These are phyloP conservation scores for Elsinoe necatrix DNA, from an alignment of 2,329 filamentous ascomycete genomes.

Conservation along the genomic window DNA sequence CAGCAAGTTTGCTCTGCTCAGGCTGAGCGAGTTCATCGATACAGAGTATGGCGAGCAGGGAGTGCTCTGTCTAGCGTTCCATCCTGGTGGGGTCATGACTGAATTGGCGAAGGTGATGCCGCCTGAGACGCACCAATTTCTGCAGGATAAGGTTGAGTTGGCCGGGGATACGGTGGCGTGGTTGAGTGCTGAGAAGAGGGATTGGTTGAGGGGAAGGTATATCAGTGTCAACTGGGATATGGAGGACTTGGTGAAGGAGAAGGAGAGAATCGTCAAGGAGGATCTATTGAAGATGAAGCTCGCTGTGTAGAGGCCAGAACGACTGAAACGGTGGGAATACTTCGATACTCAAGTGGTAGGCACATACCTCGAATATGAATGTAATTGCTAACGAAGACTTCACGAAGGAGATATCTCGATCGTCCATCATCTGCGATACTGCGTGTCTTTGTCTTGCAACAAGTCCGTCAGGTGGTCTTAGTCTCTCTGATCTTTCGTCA, in stretches of 20 bases:
- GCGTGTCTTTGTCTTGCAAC: too few species aligned
- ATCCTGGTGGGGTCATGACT: slow-evolving; percentile 42
- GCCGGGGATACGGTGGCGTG: slow-evolving; percentile 28
- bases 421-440: too few species aligned
- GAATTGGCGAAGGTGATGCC: slow-evolving; percentile 35
- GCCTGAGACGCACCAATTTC: slow-evolving; percentile 19
- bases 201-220: slow-evolving; percentile 34
- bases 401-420: too few species aligned
- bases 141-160: slow-evolving; percentile 27
- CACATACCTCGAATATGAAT: too few species aligned
- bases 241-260: slow-evolving; percentile 29
- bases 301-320: slow-evolving; percentile 13
- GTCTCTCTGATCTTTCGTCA: too few species aligned
- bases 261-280: slow-evolving; percentile 28
- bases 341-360: too few species aligned
- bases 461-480: too few species aligned
- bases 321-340: too few species aligned
- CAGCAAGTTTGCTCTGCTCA: slow-evolving; percentile 38
- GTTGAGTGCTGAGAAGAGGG: slow-evolving; percentile 27
- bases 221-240: slow-evolving; percentile 34
- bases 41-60: slow-evolving; percentile 38
- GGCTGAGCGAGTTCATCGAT: slow-evolving; percentile 39
- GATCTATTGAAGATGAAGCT: slow-evolving; percentile 30
- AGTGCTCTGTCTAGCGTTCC: slow-evolving; percentile 35
- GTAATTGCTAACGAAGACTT: too few species aligned